Evolutionary conservation across 1,284 basidiomycete species (phyloP).

Genomic region (Peniophora sp.): DNA sequence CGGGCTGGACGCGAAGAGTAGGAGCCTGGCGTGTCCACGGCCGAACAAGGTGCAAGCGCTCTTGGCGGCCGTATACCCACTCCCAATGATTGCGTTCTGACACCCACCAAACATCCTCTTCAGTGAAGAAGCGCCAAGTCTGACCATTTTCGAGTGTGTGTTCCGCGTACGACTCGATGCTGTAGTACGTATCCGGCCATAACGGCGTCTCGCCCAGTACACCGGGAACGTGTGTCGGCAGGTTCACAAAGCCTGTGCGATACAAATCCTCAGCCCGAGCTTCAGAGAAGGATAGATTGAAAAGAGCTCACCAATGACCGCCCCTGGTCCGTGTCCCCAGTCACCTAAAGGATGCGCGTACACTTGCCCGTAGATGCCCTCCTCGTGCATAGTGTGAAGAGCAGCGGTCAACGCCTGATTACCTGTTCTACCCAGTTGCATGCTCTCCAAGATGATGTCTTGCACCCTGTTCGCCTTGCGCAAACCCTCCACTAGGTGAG

Average conservation of each 20-base stretch:
- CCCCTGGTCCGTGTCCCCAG: slow-evolving; percentile 47
- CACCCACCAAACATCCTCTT: slow-evolving; percentile 44
- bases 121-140: slow-evolving; percentile 35
- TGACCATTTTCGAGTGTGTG: slow-evolving; percentile 41
- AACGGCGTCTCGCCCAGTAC: slow-evolving; percentile 36
- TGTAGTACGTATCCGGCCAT: slow-evolving; percentile 38
- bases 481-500: slow-evolving; percentile 35
- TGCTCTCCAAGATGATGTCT: slow-evolving; percentile 35
- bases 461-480: slow-evolving; percentile 42
- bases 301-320: slow-evolving; percentile 34
- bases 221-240: slow-evolving; percentile 33
- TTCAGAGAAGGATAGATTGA: neutral
- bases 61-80: slow-evolving; percentile 43
- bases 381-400: slow-evolving; percentile 32
- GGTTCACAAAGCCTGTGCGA: slow-evolving; percentile 36
- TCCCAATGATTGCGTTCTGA: slow-evolving; percentile 30
- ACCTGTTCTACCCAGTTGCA: slow-evolving; percentile 38
- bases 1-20: neutral
- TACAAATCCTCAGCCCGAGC: neutral
- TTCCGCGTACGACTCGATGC: slow-evolving; percentile 44
- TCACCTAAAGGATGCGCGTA: slow-evolving; percentile 51
- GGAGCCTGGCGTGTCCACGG: slow-evolving; percentile 3
- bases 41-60: slow-evolving; percentile 35
- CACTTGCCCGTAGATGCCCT: slow-evolving; percentile 39
- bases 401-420: slow-evolving; percentile 35